These are phyloP conservation scores for Evansstolkia leycettana DNA, from an alignment of 495 filamentous ascomycete genomes.

Conservation along the genomic window DNA sequence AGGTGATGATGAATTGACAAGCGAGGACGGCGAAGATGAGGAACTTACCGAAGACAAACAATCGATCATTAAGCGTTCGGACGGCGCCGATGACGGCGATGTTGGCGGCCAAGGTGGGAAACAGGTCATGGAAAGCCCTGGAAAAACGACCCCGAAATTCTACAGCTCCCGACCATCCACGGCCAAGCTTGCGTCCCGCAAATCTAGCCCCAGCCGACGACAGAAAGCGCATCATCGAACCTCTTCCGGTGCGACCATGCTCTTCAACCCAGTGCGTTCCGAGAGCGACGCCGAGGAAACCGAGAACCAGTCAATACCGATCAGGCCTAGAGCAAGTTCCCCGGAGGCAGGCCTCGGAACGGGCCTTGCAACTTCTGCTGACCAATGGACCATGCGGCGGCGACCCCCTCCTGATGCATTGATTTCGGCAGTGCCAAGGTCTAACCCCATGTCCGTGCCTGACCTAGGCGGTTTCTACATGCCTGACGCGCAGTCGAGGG, in stretches of 20 bases:
- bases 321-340: constrained; percentile 11
- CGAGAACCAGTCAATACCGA: constrained; percentile 19
- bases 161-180: constrained; percentile 36
- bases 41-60: constrained; percentile 17
- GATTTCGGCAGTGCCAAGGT: constrained; percentile 40
- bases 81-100: constrained; percentile 15
- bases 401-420: constrained; percentile 13
- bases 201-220: constrained; percentile 25
- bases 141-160: constrained; percentile 26
- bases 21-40: constrained; percentile 54
- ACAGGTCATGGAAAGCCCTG: constrained; percentile 4
- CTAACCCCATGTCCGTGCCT: constrained; percentile 39
- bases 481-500: constrained; percentile 17
- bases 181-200: constrained; percentile 24
- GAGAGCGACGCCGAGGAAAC: constrained; percentile 37
- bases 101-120: constrained; percentile 1
- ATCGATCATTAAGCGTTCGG: constrained; percentile 21
- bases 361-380: constrained; percentile 12
- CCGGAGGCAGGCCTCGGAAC: constrained; percentile 10
- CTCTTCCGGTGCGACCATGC: constrained; percentile 63
- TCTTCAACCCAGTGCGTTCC: constrained; percentile 41
- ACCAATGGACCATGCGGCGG: constrained; percentile 17
- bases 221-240: constrained; percentile 38
- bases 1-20: constrained; percentile 84
- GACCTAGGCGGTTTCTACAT: constrained; percentile 33